Conservation (phyloP, 768 basidiomycete species). For the Cystofilobasidium ferigula region DNA sequence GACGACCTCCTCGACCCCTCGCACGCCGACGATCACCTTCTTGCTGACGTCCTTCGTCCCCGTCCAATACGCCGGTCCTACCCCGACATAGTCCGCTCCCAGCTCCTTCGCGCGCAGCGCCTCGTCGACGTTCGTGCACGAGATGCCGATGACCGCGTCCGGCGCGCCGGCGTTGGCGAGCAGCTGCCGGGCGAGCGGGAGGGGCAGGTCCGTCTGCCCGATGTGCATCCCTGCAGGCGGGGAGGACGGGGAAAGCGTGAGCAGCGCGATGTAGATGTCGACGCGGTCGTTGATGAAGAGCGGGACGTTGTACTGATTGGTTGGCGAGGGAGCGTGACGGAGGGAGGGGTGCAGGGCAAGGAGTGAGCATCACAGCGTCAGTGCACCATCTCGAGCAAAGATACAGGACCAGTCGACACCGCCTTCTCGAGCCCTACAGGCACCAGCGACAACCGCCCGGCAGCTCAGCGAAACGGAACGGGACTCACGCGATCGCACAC, state of each 20-base stretch:
- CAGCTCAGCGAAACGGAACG: background rate
- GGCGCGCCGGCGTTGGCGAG: constrained; percentile 45
- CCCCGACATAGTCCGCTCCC: constrained; percentile 73
- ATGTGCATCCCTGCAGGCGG: constrained; percentile 62
- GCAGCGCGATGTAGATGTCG: constrained; percentile 63
- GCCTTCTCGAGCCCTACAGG: too few species aligned
- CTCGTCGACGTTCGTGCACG: constrained; percentile 59
- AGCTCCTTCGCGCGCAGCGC: constrained; percentile 50
- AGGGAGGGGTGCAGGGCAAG: background rate
- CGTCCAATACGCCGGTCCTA: constrained; percentile 75
- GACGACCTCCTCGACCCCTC: constrained; percentile 60
- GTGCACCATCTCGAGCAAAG: background rate
- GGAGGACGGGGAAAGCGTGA: constrained; percentile 1
- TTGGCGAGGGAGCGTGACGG: background rate
- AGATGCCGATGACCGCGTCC: constrained; percentile 65
- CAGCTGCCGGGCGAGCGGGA: constrained; percentile 53
- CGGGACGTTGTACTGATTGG: constrained; percentile 54
- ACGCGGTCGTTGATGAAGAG: constrained; percentile 62
- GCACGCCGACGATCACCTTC: constrained; percentile 53
- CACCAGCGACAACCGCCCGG: background rate
- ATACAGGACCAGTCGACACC: too few species aligned
- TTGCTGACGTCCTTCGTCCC: constrained; percentile 57
- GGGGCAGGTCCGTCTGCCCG: constrained; percentile 77
- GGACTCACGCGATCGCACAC: constrained; percentile 51
- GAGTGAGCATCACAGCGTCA: background rate